These are phyloP conservation scores for Lachancea thermotolerans DNA, from an alignment of 805 yeast genomes.

Conservation along the genomic window DNA sequence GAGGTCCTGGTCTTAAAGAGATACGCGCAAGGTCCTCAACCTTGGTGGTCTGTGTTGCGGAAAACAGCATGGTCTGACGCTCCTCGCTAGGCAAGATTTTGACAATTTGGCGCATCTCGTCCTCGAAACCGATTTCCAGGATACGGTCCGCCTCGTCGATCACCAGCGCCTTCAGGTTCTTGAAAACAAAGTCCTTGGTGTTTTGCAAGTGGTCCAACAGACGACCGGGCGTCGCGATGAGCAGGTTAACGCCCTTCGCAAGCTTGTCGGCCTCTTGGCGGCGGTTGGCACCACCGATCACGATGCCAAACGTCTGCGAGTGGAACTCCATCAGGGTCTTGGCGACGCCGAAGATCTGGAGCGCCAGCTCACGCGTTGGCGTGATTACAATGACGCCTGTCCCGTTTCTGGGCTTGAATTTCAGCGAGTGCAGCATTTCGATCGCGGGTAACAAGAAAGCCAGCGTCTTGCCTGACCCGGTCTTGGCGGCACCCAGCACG, in stretches of 20 bases:
- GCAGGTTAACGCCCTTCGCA: slow-evolving; percentile 84
- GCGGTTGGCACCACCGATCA: slow-evolving; percentile 97
- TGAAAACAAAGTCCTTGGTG: slow-evolving; percentile 88
- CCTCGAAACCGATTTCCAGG: slow-evolving; percentile 96
- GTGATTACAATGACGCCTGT: slow-evolving; percentile 94
- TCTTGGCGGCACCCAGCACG: slow-evolving; percentile 98
- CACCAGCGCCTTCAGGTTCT: slow-evolving; percentile 86
- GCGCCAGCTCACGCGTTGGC: slow-evolving; percentile 96
- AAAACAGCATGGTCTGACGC: slow-evolving; percentile 93
- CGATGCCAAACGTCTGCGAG: slow-evolving; percentile 92
- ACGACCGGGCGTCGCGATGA: slow-evolving; percentile 98
- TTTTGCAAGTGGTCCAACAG: slow-evolving; percentile 93
- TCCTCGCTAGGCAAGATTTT: slow-evolving; percentile 87
- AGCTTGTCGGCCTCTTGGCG: slow-evolving; percentile 96
- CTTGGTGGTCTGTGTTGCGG: slow-evolving; percentile 99
- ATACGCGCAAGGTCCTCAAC: slow-evolving; percentile 98
- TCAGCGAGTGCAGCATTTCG: slow-evolving; percentile 80
- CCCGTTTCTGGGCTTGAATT: slow-evolving; percentile 96
- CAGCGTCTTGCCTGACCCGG: slow-evolving; percentile 97
- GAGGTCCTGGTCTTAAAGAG: slow-evolving; percentile 87
- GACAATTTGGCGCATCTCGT: slow-evolving; percentile 96
- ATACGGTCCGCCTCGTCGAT: slow-evolving; percentile 99
- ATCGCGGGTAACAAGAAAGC: slow-evolving; percentile 96
- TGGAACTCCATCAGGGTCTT: slow-evolving; percentile 86
- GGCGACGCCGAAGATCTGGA: slow-evolving; percentile 97